A percentile compares a stretch with the other conserved stretches of the same genome.
phyloP scores from a whole-genome alignment of 164 flowering plant species.

The Magnolia officinalis region DNA sequence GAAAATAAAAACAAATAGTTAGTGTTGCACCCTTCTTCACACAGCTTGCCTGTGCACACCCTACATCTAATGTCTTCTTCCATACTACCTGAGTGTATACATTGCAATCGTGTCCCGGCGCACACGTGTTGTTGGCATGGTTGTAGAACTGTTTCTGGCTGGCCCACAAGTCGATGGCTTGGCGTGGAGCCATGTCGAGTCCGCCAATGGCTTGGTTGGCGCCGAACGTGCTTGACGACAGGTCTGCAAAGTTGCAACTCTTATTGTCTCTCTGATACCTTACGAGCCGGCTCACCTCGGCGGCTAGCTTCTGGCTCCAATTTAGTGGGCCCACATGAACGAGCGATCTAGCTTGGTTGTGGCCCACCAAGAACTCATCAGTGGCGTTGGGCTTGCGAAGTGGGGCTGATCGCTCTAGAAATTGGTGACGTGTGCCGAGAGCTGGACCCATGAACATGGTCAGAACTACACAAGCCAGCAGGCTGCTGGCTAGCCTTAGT shows the following conservation, averaged over 20 bases:
- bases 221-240: slow-evolving; percentile 39
- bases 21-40: slow-evolving; percentile 24
- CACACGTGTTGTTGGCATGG: slow-evolving; percentile 45
- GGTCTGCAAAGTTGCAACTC: slow-evolving; percentile 48
- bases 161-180: slow-evolving; percentile 57
- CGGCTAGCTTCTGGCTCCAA: slow-evolving; percentile 58
- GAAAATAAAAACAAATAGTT: slow-evolving; percentile 58
- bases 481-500: neutral
- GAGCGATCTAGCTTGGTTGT: slow-evolving; percentile 59
- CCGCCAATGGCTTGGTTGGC: slow-evolving; percentile 53
- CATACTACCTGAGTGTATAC: slow-evolving; percentile 74
- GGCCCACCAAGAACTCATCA: slow-evolving; percentile 44
- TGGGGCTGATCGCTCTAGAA: neutral
- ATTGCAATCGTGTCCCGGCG: slow-evolving; percentile 39
- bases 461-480: slow-evolving; percentile 12
- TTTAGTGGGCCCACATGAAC: slow-evolving; percentile 50
- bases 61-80: slow-evolving; percentile 49
- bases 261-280: slow-evolving; percentile 50
- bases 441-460: slow-evolving; percentile 14
- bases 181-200: slow-evolving; percentile 35
- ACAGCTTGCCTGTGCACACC: slow-evolving; percentile 63
- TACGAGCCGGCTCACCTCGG: slow-evolving; percentile 30
- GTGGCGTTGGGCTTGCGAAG: slow-evolving; percentile 15
- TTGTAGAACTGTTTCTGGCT: slow-evolving; percentile 49
- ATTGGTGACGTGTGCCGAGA: neutral